Evolutionary conservation across 768 basidiomycete species (phyloP).

Genomic region (Boletus sp.): DNA sequence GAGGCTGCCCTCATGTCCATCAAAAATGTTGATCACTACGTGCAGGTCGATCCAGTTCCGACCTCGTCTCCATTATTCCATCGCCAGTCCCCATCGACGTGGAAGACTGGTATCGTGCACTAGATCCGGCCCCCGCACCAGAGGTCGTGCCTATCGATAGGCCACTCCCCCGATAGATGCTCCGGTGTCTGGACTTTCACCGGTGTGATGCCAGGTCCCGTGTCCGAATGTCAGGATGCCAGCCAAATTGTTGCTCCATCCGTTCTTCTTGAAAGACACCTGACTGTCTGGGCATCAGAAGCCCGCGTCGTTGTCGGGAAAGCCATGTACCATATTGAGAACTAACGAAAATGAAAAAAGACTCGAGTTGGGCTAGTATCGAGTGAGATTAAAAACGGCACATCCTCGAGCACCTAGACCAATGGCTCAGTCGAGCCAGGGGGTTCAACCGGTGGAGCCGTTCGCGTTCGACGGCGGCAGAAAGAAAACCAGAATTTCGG

Average conservation of each 20-base stretch:
- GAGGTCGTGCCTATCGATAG: conserved; percentile 21
- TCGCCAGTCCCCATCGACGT: too few species aligned
- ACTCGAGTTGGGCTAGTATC: not conserved
- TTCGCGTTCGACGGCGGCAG: not conserved
- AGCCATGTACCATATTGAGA: not conserved
- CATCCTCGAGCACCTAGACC: not conserved
- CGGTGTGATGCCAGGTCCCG: too few species aligned
- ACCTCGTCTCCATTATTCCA: not conserved
- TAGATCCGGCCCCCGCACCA: conserved; percentile 5
- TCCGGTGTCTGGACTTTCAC: not conserved
- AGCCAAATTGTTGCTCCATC: too few species aligned
- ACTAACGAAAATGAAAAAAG: conserved; percentile 2
- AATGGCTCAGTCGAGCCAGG: not conserved
- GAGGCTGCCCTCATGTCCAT: conserved; percentile 21
- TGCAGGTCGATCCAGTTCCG: conserved; percentile 3
- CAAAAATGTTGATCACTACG: conserved; percentile 13
- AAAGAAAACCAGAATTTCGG: not conserved
- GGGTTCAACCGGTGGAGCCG: not conserved
- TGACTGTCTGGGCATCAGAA: conserved; percentile 9
- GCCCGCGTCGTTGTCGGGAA: not conserved
- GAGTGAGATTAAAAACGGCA: not conserved
- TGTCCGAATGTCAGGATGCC: too few species aligned
- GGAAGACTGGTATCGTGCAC: not conserved
- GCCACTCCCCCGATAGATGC: not conserved
- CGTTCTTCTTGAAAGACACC: conserved; percentile 6